phyloP scores from a whole-genome alignment of 495 filamentous ascomycete species.

The Margaritispora aquatica region DNA sequence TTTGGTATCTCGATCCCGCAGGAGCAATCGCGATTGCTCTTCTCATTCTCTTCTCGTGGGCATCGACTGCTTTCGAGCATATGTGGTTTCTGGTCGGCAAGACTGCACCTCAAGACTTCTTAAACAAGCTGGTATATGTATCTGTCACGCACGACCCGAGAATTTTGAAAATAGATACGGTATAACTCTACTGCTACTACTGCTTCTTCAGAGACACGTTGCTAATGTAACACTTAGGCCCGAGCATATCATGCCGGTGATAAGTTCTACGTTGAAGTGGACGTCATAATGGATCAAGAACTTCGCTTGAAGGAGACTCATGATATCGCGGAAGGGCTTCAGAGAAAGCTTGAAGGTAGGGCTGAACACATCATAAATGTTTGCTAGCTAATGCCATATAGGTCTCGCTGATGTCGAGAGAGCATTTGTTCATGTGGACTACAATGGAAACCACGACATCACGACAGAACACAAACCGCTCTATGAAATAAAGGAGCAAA shows the following conservation, averaged over 20 bases:
- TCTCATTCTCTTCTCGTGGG: conserved; percentile 49
- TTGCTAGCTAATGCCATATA: not conserved
- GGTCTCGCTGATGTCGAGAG: conserved; percentile 44
- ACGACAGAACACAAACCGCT: conserved; percentile 48
- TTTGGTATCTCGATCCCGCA: conserved; percentile 51
- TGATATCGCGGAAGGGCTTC: conserved; percentile 46
- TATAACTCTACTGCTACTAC: conserved; percentile 12
- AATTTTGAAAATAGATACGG: conserved; percentile 48
- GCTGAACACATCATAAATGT: no score
- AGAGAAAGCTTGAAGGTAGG: conserved; percentile 45
- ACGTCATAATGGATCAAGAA: conserved; percentile 49
- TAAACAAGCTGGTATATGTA: conserved; percentile 52
- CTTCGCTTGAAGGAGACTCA: conserved; percentile 44
- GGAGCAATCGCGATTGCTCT: conserved; percentile 49
- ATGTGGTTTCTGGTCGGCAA: conserved; percentile 52
- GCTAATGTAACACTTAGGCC: conserved; percentile 23
- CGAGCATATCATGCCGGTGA: conserved; percentile 51
- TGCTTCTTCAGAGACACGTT: not conserved
- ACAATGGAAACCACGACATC: conserved; percentile 41
- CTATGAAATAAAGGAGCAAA: conserved; percentile 32
- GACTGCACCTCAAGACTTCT: conserved; percentile 44
- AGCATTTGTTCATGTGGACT: conserved; percentile 53
- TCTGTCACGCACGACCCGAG: conserved; percentile 45
- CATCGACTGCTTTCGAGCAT: conserved; percentile 48
- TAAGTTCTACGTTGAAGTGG: conserved; percentile 51